A percentile compares a stretch with the other conserved stretches of the same genome.
These are phyloP conservation scores for Cytospora paraplurivora DNA, from an alignment of 2,329 filamentous ascomycete species.

Conservation along the genomic window DNA sequence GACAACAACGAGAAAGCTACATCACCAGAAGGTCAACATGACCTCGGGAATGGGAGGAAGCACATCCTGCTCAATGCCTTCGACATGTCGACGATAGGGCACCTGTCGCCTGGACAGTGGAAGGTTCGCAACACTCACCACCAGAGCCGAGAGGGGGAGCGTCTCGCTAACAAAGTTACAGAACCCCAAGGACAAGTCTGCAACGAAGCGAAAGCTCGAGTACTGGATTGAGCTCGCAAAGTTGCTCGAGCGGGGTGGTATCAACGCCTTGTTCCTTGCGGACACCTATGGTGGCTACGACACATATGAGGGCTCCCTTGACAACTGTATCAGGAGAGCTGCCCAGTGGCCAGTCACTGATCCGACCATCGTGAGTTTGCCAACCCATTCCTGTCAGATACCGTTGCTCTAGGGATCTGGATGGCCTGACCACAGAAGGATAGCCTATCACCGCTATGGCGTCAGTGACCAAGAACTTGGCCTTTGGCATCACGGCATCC, in stretches of 20 bases:
- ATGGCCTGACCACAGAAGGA: background rate
- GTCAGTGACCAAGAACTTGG: conserved; percentile 64
- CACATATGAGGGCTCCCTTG: conserved; percentile 60
- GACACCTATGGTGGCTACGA: conserved; percentile 68
- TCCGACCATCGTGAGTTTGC: conserved; percentile 58
- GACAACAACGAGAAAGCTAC: background rate
- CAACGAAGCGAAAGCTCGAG: conserved; percentile 59
- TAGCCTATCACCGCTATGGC: conserved; percentile 67
- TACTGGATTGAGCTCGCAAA: conserved; percentile 68
- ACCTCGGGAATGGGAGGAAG: conserved; percentile 43
- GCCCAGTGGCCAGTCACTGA: conserved; percentile 68
- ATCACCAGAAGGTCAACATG: conserved; percentile 9
- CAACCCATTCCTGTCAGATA: background rate
- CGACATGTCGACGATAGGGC: conserved; percentile 66
- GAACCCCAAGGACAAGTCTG: conserved; percentile 63
- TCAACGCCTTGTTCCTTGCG: conserved; percentile 67
- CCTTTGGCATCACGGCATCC: conserved; percentile 64
- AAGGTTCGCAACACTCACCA: conserved; percentile 46
- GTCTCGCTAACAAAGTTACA: conserved; percentile 33
- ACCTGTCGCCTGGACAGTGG: conserved; percentile 68
- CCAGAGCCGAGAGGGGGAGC: too few relatives aligned
- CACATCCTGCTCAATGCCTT: conserved; percentile 66
- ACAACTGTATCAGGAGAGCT: conserved; percentile 62
- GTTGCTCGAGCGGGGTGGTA: conserved; percentile 60
- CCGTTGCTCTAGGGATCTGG: background rate